Conservation (phyloP, 306 rosid species). For the Lablab purpureus region DNA sequence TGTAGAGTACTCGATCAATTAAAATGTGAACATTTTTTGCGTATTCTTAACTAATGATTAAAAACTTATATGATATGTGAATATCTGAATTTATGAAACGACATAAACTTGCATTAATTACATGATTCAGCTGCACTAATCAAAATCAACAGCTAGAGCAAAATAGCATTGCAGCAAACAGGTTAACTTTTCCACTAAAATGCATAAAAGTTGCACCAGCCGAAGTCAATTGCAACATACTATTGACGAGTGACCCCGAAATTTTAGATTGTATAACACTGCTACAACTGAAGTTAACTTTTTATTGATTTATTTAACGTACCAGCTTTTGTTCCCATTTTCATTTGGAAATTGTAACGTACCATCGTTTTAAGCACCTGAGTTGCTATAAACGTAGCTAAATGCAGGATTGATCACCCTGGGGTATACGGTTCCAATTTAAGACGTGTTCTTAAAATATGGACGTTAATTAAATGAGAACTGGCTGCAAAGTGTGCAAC, state of each 20-base stretch:
- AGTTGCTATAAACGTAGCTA: not conserved
- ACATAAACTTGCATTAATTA: not conserved
- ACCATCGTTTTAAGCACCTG: not conserved
- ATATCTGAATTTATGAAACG: not conserved
- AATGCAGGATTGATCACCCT: conserved; percentile 17
- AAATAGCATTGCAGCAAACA: not conserved
- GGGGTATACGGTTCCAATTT: conserved; percentile 9
- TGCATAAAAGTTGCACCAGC: not conserved
- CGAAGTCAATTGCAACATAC: not conserved
- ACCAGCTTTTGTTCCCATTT: conserved; percentile 7
- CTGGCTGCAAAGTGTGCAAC: conserved; percentile 76
- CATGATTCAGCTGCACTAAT: not conserved
- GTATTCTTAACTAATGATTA: not conserved
- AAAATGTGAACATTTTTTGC: not conserved
- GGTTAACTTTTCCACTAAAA: not conserved
- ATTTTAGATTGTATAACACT: not conserved
- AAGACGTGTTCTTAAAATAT: conserved; percentile 4
- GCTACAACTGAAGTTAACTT: not conserved
- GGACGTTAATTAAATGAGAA: conserved; percentile 32
- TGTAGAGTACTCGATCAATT: not conserved
- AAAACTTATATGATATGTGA: not conserved
- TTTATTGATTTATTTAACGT: not conserved
- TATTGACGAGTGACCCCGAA: not conserved
- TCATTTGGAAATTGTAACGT: not conserved
- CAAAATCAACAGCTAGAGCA: not conserved